Evolutionary conservation across 495 filamentous ascomycete species (phyloP), one percentile per base, ranked within the genome.

Genomic region (Podospora pseudoanserina): DNA sequence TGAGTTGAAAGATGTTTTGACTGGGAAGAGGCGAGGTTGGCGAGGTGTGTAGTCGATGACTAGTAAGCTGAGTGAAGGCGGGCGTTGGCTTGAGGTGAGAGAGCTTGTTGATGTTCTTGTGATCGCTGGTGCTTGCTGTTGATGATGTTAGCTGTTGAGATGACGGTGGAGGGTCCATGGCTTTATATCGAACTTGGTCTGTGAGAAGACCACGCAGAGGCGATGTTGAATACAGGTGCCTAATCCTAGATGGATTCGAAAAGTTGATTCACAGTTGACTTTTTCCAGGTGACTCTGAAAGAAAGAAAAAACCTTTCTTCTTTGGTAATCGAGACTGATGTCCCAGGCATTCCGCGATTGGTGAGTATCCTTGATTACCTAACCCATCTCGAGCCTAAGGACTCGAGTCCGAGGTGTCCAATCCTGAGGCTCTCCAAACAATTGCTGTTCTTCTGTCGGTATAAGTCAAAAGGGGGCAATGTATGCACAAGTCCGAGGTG

Each of bases 211-310:
- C 23, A 5, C 55, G 55, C 55, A 20, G 23, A 58, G 7, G 55
- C 55, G 55, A 58, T 20, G 15, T 57, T 58, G 55, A 20, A 58
- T 58, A 58, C 18, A 9, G 55, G n/a, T 58, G 55, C 55, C 55
- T 58, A 26, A 58, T 23, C 18, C 4, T 58, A 16, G 23, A 58
- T 58, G 11, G n/a, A 58, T 58, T 49, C 39, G 39, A 49, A 49
- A 3, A 3, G 39, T 49, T 11, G 1, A 49, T 49, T 49, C 39
- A 49, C 1, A 23, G 6, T 49, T 16, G 39, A 23, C 23, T 49
- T 11, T 49, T 13, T 18, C 39, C 39, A 49, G 39, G 13, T 49
- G 39, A 49, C 39, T 49, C 5, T 49, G 39, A 7, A 49, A 23
- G 23, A 23, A 23, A 1, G 1, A 23, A 2, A 23, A 23, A 23